Base-by-base conservation (phyloP, 495 filamentous ascomycete species). In the Trichoderma erinaceum region DNA sequence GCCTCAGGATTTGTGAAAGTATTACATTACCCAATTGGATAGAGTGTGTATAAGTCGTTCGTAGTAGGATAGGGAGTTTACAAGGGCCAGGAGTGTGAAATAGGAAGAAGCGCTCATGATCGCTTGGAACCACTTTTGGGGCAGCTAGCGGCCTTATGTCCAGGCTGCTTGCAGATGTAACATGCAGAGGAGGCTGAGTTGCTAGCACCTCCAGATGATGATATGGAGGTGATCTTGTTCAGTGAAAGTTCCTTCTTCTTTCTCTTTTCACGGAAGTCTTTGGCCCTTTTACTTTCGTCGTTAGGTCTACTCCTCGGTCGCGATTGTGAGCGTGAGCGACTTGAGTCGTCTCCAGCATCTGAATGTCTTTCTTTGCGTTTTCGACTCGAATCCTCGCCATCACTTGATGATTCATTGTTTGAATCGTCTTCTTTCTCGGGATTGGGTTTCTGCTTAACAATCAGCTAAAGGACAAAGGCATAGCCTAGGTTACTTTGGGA, bases 161-260 rank as follows among this genome's bases (percentile, higher is more conserved):
- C 75, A 38, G 71, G 71, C 61, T 69, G 70, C 41, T 70, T 69
- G 65, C 75, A 77, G 32, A 70, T 72, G 69, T 72, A 69, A 46
- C 75, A 77, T 32, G 70, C 68, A 35, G 74, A 63, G 27, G 48
- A 58, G 18, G 32, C 18, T 21, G 41, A 41, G 61, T 18, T 44
- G 16, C 23, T 23, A 16, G 32, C 23, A 8, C 16, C 38, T 6
- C 65, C 65, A 50, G 50, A 70, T 32, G 69, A 74, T 41, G 85
- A 86, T 46, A 88, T 79, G 16, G 83, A 79, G 29, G 74, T 83
- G 63, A 84, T 73, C 21, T 74, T 75, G 68, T 87, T 85, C 67
- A 89, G 73, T 64, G 86, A 87, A 56, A 88, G 75, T 63, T 87
- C 84, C 73, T 86, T 85, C 70, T 82, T 84, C 73, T 82, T 80